Base-by-base conservation (phyloP, 345 rosid species). In the Microthlaspi erraticum region DNA sequence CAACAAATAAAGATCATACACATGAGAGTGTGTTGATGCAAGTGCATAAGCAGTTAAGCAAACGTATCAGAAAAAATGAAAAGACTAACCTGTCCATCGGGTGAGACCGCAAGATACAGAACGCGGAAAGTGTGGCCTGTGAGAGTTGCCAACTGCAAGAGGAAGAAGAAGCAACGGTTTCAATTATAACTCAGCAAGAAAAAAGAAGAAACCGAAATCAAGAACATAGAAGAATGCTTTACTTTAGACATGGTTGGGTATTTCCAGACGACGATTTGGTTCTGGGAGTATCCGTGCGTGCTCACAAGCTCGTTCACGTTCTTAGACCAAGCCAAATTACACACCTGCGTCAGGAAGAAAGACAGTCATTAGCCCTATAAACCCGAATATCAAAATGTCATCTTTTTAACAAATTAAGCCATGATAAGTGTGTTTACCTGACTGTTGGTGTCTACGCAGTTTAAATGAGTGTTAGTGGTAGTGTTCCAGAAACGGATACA, bases 401-500 rank as follows among this genome's bases (percentile, higher is more conserved):
- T 32, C 10, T 11, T 5, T 20, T 17, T 11, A 11, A 7, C 23
- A n/a, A n/a, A n/a, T 33, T 38, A 46, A 59, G 14, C 37, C 18
- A 36, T 51, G 13, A 13, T 18, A 6, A 49, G n/a, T 18, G 8
- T 12, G 55, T 10, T 46, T 50, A 91, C 99, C 97, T 90, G 99
- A 78, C 99, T 92, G 57, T 90, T 96, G 16, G 99, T 95, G 78
- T 95, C 97, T 82, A 90, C 70, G 81, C 92, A 92, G 75, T 82
- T 92, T 70, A 95, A 80, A 52, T 84, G 98, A 31, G 96, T 84
- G 74, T 92, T 92, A 16, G 97, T 88, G 51, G 92, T 76, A 23
- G 99, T 95, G 83, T 95, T 95, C 99, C 99, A 95, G 81, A 95
- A 95, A 14, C 99, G 92, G 70, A 92, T 90, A 74, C 97, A 95